Base-by-base conservation (phyloP, 2,329 filamentous ascomycete genomes). In the Talaromyces sp. region DNA sequence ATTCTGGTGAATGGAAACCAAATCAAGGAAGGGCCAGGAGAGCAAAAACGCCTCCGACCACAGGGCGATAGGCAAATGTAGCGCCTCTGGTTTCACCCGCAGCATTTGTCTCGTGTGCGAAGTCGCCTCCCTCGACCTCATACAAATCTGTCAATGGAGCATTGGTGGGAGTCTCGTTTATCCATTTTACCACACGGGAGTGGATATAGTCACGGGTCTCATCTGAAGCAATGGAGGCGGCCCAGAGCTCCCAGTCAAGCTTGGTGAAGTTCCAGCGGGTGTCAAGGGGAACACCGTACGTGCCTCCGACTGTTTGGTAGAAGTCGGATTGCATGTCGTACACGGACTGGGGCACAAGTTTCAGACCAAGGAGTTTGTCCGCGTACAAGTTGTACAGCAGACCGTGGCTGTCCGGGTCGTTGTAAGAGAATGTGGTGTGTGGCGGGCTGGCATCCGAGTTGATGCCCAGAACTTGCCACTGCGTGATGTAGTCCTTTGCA, bases 371-470 rank as follows among this genome's bases (percentile, higher is more conserved):
- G 56, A 81, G 74, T 0, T 69, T 66, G 65, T 84, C 81, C 21
- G 76, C 74, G 69, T 77, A 85, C 3, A 83, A 72, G 56, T 84
- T 85, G 70, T 85, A 85, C 4, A 85, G 74, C 17, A 66, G 41
- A n/a, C 43, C 43, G 12, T 50, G 43, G 43, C 19, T 21, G 43
- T 64, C 65, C 3, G 64, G 32, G 7, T 66, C 65, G 29, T 73
- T 75, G 66, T 84, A 85, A 31, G 73, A 76, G 58, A 84, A 74
- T 0, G 78, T 81, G 0, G 80, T 76, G 62, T 83, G 82, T 4
- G 68, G 75, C 55, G 67, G 77, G 35, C 69, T 71, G 8, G 72
- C 75, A 51, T 71, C 64, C 6, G 71, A 69, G 54, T 77, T 76
- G 59, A 81, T 74, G 3, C 75, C 80, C 14, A 82, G 68, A 0